Conservation (phyloP, 1,284 basidiomycete species). For the Trichosporon asahii region DNA sequence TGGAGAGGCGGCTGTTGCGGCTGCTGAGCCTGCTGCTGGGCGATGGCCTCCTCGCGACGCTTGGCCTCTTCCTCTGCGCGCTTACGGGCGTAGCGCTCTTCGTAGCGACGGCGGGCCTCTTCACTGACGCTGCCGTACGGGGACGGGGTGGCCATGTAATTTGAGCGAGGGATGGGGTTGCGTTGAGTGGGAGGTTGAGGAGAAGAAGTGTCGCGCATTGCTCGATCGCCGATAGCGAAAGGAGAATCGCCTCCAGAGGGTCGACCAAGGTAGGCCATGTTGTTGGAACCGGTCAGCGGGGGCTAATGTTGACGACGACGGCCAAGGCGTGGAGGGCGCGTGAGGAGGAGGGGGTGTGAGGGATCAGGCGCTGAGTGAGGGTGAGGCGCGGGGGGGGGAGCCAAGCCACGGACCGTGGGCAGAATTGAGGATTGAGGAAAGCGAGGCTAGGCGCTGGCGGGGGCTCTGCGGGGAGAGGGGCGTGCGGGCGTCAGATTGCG, state of each 20-base stretch:
- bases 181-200: constrained; percentile 43
- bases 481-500: not conserved
- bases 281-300: not conserved
- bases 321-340: not conserved
- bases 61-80: constrained; percentile 39
- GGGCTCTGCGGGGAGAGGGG: not conserved
- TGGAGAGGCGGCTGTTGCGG: constrained; percentile 19
- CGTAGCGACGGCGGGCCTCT: constrained; percentile 47
- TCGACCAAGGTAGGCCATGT: constrained; percentile 44
- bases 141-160: constrained; percentile 34
- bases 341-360: not conserved
- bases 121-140: constrained; percentile 46
- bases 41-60: constrained; percentile 17
- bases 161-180: constrained; percentile 38
- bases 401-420: not conserved
- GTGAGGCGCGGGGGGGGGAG: too few relatives aligned
- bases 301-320: constrained; percentile 5
- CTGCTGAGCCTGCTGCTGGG: constrained; percentile 14
- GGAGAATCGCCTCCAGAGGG: constrained; percentile 50
- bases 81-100: constrained; percentile 48
- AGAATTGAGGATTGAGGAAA: not conserved
- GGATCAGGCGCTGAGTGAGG: not conserved
- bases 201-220: constrained; percentile 44
- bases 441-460: not conserved
- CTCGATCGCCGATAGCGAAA: constrained; percentile 51